Evolutionary conservation across 306 rosid genomes (phyloP), one percentile per base, ranked within the genome.

Genomic region (Argentina anserina): DNA sequence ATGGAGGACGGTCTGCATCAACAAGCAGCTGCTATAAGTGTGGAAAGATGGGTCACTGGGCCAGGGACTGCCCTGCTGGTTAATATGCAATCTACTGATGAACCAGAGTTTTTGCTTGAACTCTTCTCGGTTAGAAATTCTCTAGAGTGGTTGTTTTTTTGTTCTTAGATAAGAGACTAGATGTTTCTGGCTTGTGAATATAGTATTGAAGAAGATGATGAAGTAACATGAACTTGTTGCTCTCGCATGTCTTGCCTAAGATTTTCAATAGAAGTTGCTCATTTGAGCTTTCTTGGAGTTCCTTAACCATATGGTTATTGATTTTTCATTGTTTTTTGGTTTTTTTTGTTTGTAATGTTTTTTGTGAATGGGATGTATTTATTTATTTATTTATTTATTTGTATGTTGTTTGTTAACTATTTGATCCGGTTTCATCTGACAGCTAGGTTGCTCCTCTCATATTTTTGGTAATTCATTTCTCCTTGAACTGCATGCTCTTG

Each of bases 21-120:
- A 12, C 72, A 0, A 78, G 84, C 53, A 42, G 77, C 58, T 84
- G 88, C 71, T 87, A 61, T 40, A 87, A 87, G 71, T 87, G 90
- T 40, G 75, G 84, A 20, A 72, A 77, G 81, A 71, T 74, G 25
- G 86, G 90, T 47, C 90, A 86, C 64, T 86, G 90, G 90, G 84
- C 88, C 1, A 81, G 75, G 69, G 90, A 84, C 81, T 84, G 88
- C 67, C 28, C 88, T 46, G 74, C 36, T 66, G 36, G 26, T 55
- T 73, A 67, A 70, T 40, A 25, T 68, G 61, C n/a, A 70, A 50
- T 36, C 28, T 43, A 23, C 62, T 47, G 25, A n/a, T 70, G 63
- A 40, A 70, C 18, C 56, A 26, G 25, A 8, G 0, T 7, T 26
- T 67, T 45, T 26, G 28, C 11, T 47, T 31, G 5, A 62, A 9